Base-by-base conservation (phyloP, 129 eudicot species). In the Pittosporum tobira region DNA sequence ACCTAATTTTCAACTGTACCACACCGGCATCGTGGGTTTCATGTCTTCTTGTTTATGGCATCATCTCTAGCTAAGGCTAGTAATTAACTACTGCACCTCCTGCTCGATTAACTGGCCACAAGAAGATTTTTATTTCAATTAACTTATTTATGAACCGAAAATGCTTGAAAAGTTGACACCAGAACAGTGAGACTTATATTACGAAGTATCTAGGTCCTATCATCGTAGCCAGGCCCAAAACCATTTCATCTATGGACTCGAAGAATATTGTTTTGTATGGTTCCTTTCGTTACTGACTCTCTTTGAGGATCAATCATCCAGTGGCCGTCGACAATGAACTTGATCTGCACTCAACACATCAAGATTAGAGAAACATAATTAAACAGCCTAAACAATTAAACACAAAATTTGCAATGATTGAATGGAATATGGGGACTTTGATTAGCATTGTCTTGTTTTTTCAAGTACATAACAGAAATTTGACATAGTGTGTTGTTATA, bases 271-370 rank as follows among this genome's bases (percentile, higher is more conserved):
- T 91, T 91, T 12, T 83, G 87, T 57, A 80, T 48, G 54, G 72
- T 49, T 62, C 84, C 82, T 64, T 61, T 69, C 31, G 46, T 54
- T 40, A 71, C 70, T 19, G 79, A 70, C 70, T 91, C 98, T 73
- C 71, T 83, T 38, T 83, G 74, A 40, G 98, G 98, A 83, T 91
- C 96, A 45, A 77, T 70, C 65, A 46, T 76, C 98, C 98, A 91
- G 37, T 83, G 79, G 16, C 87, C 96, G 65, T 91, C 96, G 20
- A 86, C 88, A 54, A 91, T 67, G 71, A 86, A 91, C 65, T 86
- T 91, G 54, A 91, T 83, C 98, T 91, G 94, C 76, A 69, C 14
- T 11, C 49, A 68, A 19, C 2, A 27, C 20, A n/a, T 26, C 54
- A 21, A 34, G 2, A 53, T 50, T 20, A 64, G 23, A 43, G 22